Base-by-base conservation (phyloP, 108 stramenopile genomes). In the Nannochloropsis salina region DNA sequence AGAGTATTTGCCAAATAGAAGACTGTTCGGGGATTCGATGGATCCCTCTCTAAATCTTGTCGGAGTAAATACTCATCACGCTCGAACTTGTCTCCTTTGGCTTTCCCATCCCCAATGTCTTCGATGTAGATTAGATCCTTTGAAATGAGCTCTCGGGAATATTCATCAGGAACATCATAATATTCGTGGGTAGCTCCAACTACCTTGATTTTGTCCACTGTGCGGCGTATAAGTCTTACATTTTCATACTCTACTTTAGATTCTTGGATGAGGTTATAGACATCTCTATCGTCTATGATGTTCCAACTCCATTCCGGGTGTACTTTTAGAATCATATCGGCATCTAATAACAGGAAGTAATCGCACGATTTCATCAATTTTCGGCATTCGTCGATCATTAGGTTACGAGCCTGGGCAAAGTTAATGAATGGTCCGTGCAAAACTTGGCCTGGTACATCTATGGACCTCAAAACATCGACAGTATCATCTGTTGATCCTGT, bases 361-460 rank as follows among this genome's bases (percentile, higher is more conserved):
- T 74, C 61, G n/a, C 61, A 74, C 61, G 61, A 6, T 15, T 15
- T 74, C 61, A 74, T 74, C 61, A 74, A 15, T 2, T 74, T n/a
- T n/a, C 61, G 61, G 61, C 61, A 74, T n/a, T 74, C 20, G n/a
- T 74, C n/a, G 61, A 74, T 74, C 61, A 74, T 74, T n/a, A n/a
- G 20, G n/a, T 74, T 74, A n/a, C 61, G 61, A n/a, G 61, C 61
- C 61, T 74, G 61, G 61, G 61, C 61, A 3, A 74, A 74, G 2
- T 74, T 74, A n/a, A 74, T 74, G 61, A 74, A 74, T 15, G 61
- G 61, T 74, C 61, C 61, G 61, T 74, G 61, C 61, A 74, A 74
- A 74, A 74, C n/a, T n/a, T 74, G 15, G 2, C 61, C 61, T 8
- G 61, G 61, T n/a, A 74, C n/a, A 74, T 74, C 61, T n/a, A 74